phyloP scores from a whole-genome alignment of 1,139 yeast species.

The Nakaseomyces kungkrabaensis region DNA sequence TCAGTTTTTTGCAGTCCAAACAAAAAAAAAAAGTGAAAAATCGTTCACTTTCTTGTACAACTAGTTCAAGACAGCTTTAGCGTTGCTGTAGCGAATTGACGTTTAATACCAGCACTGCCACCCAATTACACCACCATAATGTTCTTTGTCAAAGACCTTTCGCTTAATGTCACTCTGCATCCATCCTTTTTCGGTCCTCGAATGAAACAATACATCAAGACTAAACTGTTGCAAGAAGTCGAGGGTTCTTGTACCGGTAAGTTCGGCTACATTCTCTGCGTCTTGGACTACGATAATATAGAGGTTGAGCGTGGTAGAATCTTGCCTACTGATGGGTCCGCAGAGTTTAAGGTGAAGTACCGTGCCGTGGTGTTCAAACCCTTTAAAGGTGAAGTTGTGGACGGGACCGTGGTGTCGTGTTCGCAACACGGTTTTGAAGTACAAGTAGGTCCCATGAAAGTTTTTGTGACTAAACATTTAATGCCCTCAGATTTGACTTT shows the following conservation, averaged over 20 bases:
- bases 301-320: constrained; percentile 94
- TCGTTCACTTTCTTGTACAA: no score
- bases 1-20: no score
- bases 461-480: constrained; percentile 87
- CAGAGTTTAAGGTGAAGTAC: constrained; percentile 92
- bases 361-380: constrained; percentile 98
- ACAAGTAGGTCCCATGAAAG: constrained; percentile 94
- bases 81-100: no score
- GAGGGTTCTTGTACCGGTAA: constrained; percentile 99
- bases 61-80: no score
- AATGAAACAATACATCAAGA: constrained; percentile 86
- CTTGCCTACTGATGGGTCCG: constrained; percentile 84
- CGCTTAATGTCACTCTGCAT: constrained; percentile 84
- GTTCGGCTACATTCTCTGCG: constrained; percentile 95
- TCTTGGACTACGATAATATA: constrained; percentile 85
- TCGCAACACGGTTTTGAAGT: constrained; percentile 96
- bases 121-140: constrained; percentile 11
- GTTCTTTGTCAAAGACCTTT: constrained; percentile 65
- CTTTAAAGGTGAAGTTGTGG: constrained; percentile 96
- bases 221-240: constrained; percentile 85
- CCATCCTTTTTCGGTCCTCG: constrained; percentile 98
- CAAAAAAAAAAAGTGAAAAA: no score
- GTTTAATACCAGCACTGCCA: no score
- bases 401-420: constrained; percentile 89
- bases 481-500: constrained; percentile 91